Percentiles rank a stretch among this genome's conserved stretches.
Conservation (phyloP, 2,329 filamentous ascomycete species). For the Didymella arachidicola region DNA sequence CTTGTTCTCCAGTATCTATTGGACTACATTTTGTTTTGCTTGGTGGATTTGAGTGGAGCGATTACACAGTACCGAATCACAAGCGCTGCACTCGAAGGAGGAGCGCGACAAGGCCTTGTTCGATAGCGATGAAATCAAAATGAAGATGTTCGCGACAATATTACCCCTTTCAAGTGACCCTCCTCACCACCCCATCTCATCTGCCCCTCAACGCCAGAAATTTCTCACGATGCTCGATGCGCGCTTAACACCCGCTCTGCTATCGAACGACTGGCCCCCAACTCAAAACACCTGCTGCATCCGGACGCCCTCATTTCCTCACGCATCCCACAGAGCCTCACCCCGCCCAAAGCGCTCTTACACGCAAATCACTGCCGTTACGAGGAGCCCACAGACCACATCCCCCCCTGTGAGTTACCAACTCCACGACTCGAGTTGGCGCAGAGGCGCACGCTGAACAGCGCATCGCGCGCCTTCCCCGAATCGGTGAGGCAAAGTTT, state of each 20-base stretch:
- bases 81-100: neutral
- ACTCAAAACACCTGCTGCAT: neutral
- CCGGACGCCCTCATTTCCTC: constrained; percentile 1
- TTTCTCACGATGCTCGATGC: constrained; percentile 11
- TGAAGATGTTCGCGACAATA: constrained; percentile 5
- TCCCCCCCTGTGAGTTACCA: neutral
- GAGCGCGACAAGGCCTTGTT: neutral
- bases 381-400: neutral
- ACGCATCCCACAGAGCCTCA: neutral
- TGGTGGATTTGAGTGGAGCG: constrained; percentile 7
- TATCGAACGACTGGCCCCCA: neutral
- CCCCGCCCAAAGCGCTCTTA: neutral
- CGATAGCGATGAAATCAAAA: constrained; percentile 7
- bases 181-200: neutral
- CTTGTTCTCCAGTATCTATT: constrained; percentile 15
- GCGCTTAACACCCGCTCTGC: neutral
- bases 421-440: neutral
- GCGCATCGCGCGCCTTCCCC: neutral
- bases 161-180: constrained; percentile 7
- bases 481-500: no score
- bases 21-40: constrained; percentile 17
- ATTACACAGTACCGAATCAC: neutral
- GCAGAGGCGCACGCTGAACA: neutral
- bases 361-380: constrained; percentile 6
- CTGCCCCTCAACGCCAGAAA: neutral